Evolutionary conservation across 495 filamentous ascomycete genomes (phyloP).

Genomic region (Articulospora tetracladia): DNA sequence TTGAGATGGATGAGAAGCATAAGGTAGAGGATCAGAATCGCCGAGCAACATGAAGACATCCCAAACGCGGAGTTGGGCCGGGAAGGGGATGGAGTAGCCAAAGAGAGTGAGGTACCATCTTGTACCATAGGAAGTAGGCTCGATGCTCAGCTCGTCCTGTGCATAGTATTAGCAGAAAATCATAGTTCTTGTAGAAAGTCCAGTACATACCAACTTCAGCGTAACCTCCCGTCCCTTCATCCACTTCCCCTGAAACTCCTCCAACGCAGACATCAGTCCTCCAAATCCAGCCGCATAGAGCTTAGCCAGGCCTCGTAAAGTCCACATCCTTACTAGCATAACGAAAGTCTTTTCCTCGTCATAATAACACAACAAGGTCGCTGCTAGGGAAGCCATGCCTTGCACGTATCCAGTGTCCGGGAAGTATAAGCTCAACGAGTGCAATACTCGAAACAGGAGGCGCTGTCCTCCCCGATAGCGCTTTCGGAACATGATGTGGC

Average conservation of each 20-base stretch:
- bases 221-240: constrained; percentile 71
- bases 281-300: constrained; percentile 83
- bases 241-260: constrained; percentile 88
- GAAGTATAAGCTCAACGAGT: constrained; percentile 86
- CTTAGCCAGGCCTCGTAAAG: constrained; percentile 76
- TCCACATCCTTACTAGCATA: constrained; percentile 92
- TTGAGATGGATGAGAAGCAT: background rate
- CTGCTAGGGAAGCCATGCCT: constrained; percentile 92
- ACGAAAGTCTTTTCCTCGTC: constrained; percentile 93
- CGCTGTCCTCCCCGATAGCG: constrained; percentile 90
- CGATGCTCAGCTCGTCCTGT: constrained; percentile 69
- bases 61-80: constrained; percentile 97
- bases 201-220: constrained; percentile 47
- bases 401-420: constrained; percentile 95
- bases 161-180: constrained; percentile 5
- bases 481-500: constrained; percentile 95
- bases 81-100: constrained; percentile 94
- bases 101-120: constrained; percentile 98
- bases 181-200: constrained; percentile 48
- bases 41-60: constrained; percentile 98
- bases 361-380: constrained; percentile 93
- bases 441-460: constrained; percentile 87
- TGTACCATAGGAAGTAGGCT: constrained; percentile 88
- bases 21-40: constrained; percentile 41
- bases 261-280: constrained; percentile 81